A percentile compares a stretch with the other conserved stretches of the same genome.
Conservation (phyloP, 768 basidiomycete species). For the Tricholoma terreum region DNA sequence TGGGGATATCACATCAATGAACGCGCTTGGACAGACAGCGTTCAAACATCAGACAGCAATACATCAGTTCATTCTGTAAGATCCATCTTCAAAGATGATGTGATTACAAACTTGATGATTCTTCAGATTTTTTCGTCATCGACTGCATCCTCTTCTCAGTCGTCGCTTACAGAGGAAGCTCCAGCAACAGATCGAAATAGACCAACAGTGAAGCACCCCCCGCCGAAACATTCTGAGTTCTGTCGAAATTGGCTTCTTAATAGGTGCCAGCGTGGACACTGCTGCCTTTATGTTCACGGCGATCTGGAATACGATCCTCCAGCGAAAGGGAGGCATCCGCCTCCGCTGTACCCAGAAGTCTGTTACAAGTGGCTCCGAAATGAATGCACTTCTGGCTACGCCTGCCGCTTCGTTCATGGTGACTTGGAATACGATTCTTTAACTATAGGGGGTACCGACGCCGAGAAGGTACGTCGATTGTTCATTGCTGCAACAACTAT, state of each 20-base stretch:
- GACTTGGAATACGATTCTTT: constrained; percentile 20
- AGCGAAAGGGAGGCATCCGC: constrained; percentile 12
- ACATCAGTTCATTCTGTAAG: constrained; percentile 2
- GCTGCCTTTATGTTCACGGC: constrained; percentile 20
- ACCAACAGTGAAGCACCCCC: constrained; percentile 1
- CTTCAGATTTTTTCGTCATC: constrained; percentile 4
- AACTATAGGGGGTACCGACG: neutral
- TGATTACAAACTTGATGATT: neutral
- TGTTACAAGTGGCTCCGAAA: constrained; percentile 33
- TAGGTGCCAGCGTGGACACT: constrained; percentile 17
- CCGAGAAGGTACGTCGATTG: neutral
- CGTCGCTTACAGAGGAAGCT: constrained; percentile 4
- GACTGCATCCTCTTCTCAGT: constrained; percentile 6
- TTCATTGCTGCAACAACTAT: neutral
- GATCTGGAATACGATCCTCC: constrained; percentile 14
- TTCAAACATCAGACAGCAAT: constrained; percentile 9
- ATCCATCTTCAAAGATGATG: neutral
- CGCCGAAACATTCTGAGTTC: neutral
- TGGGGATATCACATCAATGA: neutral
- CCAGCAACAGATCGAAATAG: neutral
- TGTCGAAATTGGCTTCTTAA: constrained; percentile 15
- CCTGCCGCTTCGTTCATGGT: constrained; percentile 22
- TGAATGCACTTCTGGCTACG: constrained; percentile 19
- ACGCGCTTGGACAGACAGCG: neutral
- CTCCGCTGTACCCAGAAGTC: constrained; percentile 14